phyloP scores from a whole-genome alignment of 345 rosid genomes.

The Brassica carinata region DNA sequence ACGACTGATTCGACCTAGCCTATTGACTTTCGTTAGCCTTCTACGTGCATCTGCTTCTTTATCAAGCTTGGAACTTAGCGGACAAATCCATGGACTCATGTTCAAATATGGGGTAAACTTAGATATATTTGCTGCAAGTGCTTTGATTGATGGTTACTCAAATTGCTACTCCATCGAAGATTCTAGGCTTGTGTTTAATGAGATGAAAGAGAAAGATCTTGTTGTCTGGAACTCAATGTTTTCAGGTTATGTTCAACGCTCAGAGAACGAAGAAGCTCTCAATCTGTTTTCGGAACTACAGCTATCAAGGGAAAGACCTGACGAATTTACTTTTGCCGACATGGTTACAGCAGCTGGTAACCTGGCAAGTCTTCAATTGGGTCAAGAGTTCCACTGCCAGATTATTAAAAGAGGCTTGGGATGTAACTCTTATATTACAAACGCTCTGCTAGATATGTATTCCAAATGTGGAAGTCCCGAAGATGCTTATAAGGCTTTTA shows the following conservation, averaged over 20 bases:
- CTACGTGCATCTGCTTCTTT: constrained; percentile 63
- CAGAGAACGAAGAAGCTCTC: constrained; percentile 66
- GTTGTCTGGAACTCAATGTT: constrained; percentile 84
- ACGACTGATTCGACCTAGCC: constrained; percentile 50
- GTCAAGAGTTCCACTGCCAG: constrained; percentile 66
- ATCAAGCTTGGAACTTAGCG: constrained; percentile 50
- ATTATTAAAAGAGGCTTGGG: constrained; percentile 50
- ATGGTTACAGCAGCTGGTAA: constrained; percentile 65
- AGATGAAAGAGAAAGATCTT: constrained; percentile 65
- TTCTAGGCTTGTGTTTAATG: constrained; percentile 65
- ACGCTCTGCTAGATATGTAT: constrained; percentile 74
- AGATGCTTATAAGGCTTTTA: constrained; percentile 58
- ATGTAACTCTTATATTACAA: constrained; percentile 56
- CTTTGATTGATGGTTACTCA: constrained; percentile 68
- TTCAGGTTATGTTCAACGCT: constrained; percentile 63
- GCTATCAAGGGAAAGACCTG: constrained; percentile 53
- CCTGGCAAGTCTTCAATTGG: constrained; percentile 63
- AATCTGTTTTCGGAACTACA: constrained; percentile 53
- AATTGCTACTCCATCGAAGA: constrained; percentile 55
- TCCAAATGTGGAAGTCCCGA: constrained; percentile 73
- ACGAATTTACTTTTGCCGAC: constrained; percentile 65
- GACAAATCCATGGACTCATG: constrained; percentile 69
- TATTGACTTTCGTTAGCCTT: constrained; percentile 76
- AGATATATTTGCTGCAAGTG: constrained; percentile 58
- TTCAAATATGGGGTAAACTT: constrained; percentile 55